A percentile compares a stretch with the other conserved stretches of the same genome.
These are phyloP conservation scores for Citrus australasica DNA, from an alignment of 345 rosid species.

Conservation along the genomic window DNA sequence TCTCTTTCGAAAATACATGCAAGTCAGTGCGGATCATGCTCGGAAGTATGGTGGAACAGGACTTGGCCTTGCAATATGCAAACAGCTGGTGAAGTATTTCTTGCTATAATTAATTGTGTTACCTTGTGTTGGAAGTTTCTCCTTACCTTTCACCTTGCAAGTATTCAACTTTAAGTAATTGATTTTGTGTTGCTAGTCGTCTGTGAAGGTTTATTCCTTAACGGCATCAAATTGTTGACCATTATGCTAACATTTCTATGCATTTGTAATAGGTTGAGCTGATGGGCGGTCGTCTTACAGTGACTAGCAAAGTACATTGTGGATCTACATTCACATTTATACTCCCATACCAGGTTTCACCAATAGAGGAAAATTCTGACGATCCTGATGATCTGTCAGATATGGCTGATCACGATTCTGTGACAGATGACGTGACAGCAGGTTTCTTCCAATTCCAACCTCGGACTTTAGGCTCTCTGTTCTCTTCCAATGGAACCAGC, in stretches of 20 bases:
- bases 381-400: conserved; percentile 80
- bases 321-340: conserved; percentile 94
- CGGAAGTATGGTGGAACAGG: conserved; percentile 99
- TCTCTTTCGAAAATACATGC: conserved; percentile 87
- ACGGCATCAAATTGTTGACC: background rate
- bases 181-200: background rate
- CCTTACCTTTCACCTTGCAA: background rate
- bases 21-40: conserved; percentile 91
- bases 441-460: conserved; percentile 85
- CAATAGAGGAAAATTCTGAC: conserved; percentile 51
- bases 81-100: conserved; percentile 68
- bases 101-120: background rate
- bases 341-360: conserved; percentile 75
- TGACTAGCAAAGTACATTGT: conserved; percentile 65
- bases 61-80: conserved; percentile 95
- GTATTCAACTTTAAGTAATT: background rate
- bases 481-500: conserved; percentile 51
- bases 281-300: conserved; percentile 94
- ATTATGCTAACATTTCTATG: conserved; percentile 16
- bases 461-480: conserved; percentile 51
- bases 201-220: background rate
- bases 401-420: conserved; percentile 54
- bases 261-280: conserved; percentile 64
- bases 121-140: background rate
- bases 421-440: conserved; percentile 56